Evolutionary conservation across 176 grass and related monocot species (phyloP), one percentile per base, ranked within the genome.

Genomic region (Eleusine coracana): DNA sequence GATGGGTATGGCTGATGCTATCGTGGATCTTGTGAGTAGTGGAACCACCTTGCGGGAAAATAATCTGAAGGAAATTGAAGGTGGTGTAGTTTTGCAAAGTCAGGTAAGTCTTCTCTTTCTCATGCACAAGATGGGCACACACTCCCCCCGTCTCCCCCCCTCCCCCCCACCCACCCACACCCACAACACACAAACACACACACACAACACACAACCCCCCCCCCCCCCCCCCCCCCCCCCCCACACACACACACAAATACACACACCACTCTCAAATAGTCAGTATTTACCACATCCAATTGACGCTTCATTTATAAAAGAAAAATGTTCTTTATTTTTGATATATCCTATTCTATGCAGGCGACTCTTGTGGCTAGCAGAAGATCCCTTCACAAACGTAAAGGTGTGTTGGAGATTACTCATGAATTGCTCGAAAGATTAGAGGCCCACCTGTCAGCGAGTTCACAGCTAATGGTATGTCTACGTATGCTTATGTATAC

Each of bases 1-100:
- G 96, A 96, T 99, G 96, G 96, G 96, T 68, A 99, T 87, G 89
- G 89, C 91, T 82, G 96, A 99, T 89, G 93, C 75, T 82, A 99
- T 99, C 51, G 77, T 99, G 64, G 96, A 99, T 93, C 96, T 98
- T 3, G 93, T 99, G 80, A 99, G 96, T 88, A 99, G 96, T 50
- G 96, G 93, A 82, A 96, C 74, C 2, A 99, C 96, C 25, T 88
- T 99, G 80, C 91, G 85, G 42, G 96, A 99, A 80, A 99, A 99
- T 77, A 93, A 99, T 85, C 79, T 99, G 71, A 99, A 99, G 89
- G 96, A 99, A 90, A 85, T 99, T 68, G 86, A 99, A 80, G 93
- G 87, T 23, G 93, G 96, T 11, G 60, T 95, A 78, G 88, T 99
- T 86, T 81, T 99, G 78, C 65, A 96, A 90, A 99, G 96, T 81